A percentile compares a stretch with the other conserved stretches of the same genome.
These are phyloP conservation scores for Talaromyces piceae DNA, from an alignment of 2,329 filamentous ascomycete species.

Conservation along the genomic window DNA sequence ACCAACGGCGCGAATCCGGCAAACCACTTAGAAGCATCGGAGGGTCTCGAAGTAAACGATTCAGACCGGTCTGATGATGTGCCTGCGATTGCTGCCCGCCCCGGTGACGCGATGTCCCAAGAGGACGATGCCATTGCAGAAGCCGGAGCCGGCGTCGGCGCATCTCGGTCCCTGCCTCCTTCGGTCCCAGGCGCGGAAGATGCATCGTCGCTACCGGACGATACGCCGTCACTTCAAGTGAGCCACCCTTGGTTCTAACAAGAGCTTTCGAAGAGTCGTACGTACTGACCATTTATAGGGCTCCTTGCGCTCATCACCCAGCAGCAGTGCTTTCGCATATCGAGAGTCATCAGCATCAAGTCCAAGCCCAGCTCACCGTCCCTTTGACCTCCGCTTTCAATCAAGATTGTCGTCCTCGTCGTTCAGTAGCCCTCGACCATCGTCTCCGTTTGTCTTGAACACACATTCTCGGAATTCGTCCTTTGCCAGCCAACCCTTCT, in stretches of 20 bases:
- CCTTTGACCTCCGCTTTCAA: constrained; percentile 92
- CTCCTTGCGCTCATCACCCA: constrained; percentile 54
- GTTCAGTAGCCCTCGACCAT: constrained; percentile 55
- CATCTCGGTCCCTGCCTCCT: constrained; percentile 16
- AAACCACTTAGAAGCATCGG: constrained; percentile 7
- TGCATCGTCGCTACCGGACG: constrained; percentile 69
- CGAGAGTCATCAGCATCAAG: constrained; percentile 62
- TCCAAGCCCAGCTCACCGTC: constrained; percentile 75
- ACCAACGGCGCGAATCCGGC: constrained; percentile 17
- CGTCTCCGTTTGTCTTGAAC: constrained; percentile 71
- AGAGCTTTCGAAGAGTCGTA: background rate
- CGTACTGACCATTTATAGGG: constrained; percentile 34
- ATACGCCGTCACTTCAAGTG: constrained; percentile 77
- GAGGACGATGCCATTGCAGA: constrained; percentile 13
- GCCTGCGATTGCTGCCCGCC: constrained; percentile 19
- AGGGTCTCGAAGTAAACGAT: constrained; percentile 15
- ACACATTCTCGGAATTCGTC: constrained; percentile 75
- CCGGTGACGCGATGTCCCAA: constrained; percentile 14
- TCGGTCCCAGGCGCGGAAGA: constrained; percentile 49
- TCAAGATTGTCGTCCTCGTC: constrained; percentile 67
- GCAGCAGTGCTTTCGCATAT: constrained; percentile 65
- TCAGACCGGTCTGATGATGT: constrained; percentile 20
- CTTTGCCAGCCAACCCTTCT: constrained; percentile 58
- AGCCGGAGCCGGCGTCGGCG: too few species aligned
- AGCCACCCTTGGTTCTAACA: constrained; percentile 30